Evolutionary conservation across 2,329 filamentous ascomycete genomes (phyloP).

Genomic region (Ascochyta clinopodiicola): DNA sequence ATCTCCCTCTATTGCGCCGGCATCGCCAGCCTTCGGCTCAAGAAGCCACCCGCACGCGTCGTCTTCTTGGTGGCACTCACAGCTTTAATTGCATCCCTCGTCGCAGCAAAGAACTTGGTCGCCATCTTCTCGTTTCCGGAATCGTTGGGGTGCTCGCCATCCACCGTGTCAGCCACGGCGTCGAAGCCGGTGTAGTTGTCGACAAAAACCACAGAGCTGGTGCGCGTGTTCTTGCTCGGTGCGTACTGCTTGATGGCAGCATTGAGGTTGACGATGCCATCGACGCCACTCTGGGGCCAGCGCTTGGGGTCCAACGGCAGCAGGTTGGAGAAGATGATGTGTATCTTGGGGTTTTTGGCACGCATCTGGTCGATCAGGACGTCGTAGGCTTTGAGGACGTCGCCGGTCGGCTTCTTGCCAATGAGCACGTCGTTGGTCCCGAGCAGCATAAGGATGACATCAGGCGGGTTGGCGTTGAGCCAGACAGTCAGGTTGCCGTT

Average conservation of each 20-base stretch:
- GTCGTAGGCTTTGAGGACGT: constrained; percentile 49
- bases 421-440: constrained; percentile 54
- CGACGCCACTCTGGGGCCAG: constrained; percentile 25
- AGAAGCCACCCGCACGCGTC: constrained; percentile 4
- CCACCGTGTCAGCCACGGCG: constrained; percentile 36
- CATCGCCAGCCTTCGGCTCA: constrained; percentile 9
- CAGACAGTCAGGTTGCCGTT: constrained; percentile 50
- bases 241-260: constrained; percentile 27
- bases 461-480: constrained; percentile 49
- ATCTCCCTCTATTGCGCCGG: constrained; percentile 2
- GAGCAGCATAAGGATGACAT: constrained; percentile 57
- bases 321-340: constrained; percentile 47
- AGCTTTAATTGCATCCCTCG: constrained; percentile 22
- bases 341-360: constrained; percentile 49
- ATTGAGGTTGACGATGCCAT: constrained; percentile 31
- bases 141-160: constrained; percentile 46
- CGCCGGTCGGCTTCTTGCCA: constrained; percentile 37
- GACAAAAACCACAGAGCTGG: constrained; percentile 37
- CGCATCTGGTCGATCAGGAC: constrained; percentile 53
- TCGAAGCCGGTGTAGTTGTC: constrained; percentile 41
- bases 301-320: constrained; percentile 35
- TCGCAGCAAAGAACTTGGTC: constrained; percentile 31
- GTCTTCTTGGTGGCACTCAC: constrained; percentile 13
- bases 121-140: constrained; percentile 41
- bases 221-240: constrained; percentile 25